These are phyloP conservation scores for Raffaelea ambrosiae DNA, from an alignment of 2,329 filamentous ascomycete genomes.

Conservation along the genomic window DNA sequence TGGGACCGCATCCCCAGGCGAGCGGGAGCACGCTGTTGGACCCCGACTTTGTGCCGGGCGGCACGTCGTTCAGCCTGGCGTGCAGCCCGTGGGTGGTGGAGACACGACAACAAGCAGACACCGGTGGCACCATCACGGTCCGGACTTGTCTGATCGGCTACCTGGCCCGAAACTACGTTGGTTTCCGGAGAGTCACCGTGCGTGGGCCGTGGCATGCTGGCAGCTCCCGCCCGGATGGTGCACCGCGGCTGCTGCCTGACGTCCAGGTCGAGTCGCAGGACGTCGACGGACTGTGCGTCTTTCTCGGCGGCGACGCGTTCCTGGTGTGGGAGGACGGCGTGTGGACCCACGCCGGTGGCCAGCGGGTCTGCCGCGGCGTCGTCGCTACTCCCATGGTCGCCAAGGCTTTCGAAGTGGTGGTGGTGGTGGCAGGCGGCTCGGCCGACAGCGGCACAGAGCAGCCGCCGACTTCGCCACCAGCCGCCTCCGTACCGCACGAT, in stretches of 20 bases:
- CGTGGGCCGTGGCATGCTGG: not conserved
- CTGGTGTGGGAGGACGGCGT: slow-evolving; percentile 41
- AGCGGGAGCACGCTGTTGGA: slow-evolving; percentile 26
- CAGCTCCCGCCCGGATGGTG: slow-evolving; percentile 23
- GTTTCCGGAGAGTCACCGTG: slow-evolving; percentile 43
- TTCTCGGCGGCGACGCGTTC: slow-evolving; percentile 43
- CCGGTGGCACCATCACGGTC: slow-evolving; percentile 2
- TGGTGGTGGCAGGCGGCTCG: too few species aligned
- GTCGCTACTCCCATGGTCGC: slow-evolving; percentile 42
- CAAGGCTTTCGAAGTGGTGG: slow-evolving; percentile 44
- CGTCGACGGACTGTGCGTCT: slow-evolving; percentile 37
- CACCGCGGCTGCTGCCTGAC: too few species aligned
- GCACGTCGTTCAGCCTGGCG: slow-evolving; percentile 40
- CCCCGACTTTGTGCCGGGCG: slow-evolving; percentile 38
- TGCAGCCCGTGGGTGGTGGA: slow-evolving; percentile 46
- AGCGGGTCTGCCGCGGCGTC: slow-evolving; percentile 38
- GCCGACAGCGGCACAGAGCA: slow-evolving; percentile 17
- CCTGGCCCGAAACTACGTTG: slow-evolving; percentile 41
- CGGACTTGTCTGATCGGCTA: slow-evolving; percentile 37
- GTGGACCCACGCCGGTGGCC: slow-evolving; percentile 26
- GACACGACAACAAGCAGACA: slow-evolving; percentile 16
- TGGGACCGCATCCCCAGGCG: slow-evolving; percentile 31
- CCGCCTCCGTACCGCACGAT: slow-evolving; percentile 24
- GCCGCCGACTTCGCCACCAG: not conserved
- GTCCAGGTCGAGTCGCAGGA: slow-evolving; percentile 33